These are phyloP conservation scores for Sarcodon sp. DNA, from an alignment of 768 basidiomycete genomes.

Conservation along the genomic window DNA sequence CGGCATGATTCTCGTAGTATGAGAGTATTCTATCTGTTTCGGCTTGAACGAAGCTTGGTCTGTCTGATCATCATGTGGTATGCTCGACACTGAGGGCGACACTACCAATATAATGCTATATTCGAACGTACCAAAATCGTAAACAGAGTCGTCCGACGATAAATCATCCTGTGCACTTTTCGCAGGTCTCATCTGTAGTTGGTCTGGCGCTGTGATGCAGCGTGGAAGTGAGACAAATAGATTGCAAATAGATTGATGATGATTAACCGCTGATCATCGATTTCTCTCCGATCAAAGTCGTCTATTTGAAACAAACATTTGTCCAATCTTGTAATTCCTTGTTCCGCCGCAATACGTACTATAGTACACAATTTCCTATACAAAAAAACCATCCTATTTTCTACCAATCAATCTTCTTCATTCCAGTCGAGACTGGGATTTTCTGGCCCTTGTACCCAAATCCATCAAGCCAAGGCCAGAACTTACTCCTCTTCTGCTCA, in stretches of 20 bases:
- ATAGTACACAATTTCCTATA: background rate
- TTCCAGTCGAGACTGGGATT: conserved; percentile 39
- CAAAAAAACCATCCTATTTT: conserved; percentile 1
- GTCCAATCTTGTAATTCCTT: background rate
- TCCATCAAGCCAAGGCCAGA: conserved; percentile 96
- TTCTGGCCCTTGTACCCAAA: conserved; percentile 79
- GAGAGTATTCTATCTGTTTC: conserved; percentile 34
- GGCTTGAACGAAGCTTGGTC: conserved; percentile 13
- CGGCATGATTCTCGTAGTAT: conserved; percentile 24
- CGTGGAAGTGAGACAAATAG: background rate
- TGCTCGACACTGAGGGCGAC: background rate
- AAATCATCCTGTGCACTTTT: background rate
- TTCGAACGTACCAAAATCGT: background rate
- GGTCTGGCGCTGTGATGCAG: background rate
- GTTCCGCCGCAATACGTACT: background rate
- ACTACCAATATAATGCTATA: background rate
- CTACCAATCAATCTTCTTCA: conserved; percentile 67
- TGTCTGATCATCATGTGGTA: background rate
- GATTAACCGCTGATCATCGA: background rate
- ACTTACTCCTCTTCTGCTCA: conserved; percentile 61
- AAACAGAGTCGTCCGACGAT: conserved; percentile 1
- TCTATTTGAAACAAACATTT: background rate
- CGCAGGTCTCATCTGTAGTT: background rate
- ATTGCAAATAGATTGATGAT: background rate
- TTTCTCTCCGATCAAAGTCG: background rate